Evolutionary conservation across 352 stramenopile species (phyloP).

Genomic region (Aphanomyces astaci): DNA sequence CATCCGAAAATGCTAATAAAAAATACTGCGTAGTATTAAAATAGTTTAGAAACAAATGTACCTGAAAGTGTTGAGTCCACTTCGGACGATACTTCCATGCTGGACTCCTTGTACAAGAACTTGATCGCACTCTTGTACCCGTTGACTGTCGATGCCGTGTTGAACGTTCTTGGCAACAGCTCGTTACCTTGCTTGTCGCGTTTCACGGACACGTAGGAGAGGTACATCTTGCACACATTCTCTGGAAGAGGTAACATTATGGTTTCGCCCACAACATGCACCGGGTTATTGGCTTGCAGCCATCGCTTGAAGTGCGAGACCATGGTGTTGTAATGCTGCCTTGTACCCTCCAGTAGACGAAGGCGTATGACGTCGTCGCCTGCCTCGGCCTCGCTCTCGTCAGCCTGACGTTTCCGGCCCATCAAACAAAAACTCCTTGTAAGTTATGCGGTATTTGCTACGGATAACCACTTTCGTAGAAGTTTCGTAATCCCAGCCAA

Average conservation of each 20-base stretch:
- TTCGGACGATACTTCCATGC: not conserved
- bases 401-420: no score
- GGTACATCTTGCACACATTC: not conserved
- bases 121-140: slow-evolving; percentile 1
- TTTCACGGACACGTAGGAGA: not conserved
- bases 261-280: not conserved
- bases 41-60: not conserved
- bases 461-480: no score
- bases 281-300: not conserved
- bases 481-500: no score
- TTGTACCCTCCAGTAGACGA: not conserved
- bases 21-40: not conserved
- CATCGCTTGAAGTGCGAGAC: not conserved
- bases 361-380: not conserved
- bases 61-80: not conserved
- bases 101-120: not conserved
- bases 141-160: not conserved
- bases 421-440: no score
- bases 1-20: not conserved
- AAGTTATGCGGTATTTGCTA: no score
- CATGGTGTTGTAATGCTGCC: not conserved
- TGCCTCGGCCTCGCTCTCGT: no score
- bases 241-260: not conserved
- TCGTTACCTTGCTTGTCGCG: not conserved
- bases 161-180: not conserved